These are phyloP conservation scores for Thelonectria olida DNA, from an alignment of 2,329 filamentous ascomycete genomes.

Conservation along the genomic window DNA sequence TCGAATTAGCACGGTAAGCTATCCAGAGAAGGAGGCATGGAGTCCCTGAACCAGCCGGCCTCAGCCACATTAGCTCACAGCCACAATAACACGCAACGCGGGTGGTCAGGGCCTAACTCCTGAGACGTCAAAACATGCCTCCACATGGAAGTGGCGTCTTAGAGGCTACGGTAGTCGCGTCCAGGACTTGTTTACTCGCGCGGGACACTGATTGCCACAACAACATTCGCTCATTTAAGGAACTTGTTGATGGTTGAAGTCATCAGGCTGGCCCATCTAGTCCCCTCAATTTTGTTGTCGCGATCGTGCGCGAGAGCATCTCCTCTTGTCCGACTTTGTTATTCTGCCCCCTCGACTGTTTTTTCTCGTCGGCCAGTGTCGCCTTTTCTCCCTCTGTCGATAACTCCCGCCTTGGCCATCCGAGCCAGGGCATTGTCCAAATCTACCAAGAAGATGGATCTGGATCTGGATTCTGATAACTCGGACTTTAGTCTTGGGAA, in stretches of 20 bases:
- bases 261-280: conserved; percentile 36
- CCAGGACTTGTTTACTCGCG: conserved; percentile 44
- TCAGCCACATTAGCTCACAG: no score
- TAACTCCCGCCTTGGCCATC: conserved; percentile 27
- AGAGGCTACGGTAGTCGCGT: conserved; percentile 33
- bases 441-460: conserved; percentile 47
- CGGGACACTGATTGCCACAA: conserved; percentile 39
- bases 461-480: conserved; percentile 60
- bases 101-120: conserved; percentile 23
- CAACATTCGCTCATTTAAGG: conserved; percentile 36
- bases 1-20: neutral
- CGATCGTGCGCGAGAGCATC: conserved; percentile 37
- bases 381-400: conserved; percentile 28
- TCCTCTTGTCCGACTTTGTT: conserved; percentile 28
- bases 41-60: conserved; percentile 20
- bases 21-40: neutral
- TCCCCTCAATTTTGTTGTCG: conserved; percentile 35
- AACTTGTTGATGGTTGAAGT: conserved; percentile 31
- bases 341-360: conserved; percentile 24
- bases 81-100: neutral
- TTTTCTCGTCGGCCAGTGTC: conserved; percentile 32
- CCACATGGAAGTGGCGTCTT: conserved; percentile 25
- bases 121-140: conserved; percentile 33
- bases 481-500: conserved; percentile 59
- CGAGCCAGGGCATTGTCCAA: conserved; percentile 28